Conservation (phyloP, 176 grass and related monocot genomes). For the Juncus inflexus region DNA sequence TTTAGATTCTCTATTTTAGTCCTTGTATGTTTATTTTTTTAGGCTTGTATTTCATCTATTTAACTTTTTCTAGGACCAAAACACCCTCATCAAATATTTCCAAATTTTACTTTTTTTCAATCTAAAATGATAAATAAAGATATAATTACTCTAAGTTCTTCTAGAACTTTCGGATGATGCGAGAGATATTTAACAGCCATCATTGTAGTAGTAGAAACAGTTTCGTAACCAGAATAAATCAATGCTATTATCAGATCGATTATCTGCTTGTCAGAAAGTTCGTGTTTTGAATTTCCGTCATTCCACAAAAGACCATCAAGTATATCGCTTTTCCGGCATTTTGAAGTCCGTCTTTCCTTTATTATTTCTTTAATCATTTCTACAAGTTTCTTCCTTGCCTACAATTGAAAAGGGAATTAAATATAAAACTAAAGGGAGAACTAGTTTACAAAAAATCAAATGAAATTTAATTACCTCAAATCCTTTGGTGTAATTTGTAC, state of each 20-base stretch:
- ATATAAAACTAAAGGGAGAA: constrained; percentile 9
- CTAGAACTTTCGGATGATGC: constrained; percentile 61
- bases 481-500: constrained; percentile 64
- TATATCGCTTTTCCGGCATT: constrained; percentile 54
- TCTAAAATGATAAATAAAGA: background rate
- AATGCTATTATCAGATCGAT: constrained; percentile 87
- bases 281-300: constrained; percentile 39
- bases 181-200: constrained; percentile 95
- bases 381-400: constrained; percentile 93
- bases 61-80: no score
- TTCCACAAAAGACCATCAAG: constrained; percentile 56
- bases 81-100: background rate
- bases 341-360: constrained; percentile 32
- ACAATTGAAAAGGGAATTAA: constrained; percentile 4
- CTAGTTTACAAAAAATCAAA: constrained; percentile 11
- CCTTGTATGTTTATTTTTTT: no score
- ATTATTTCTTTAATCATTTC: constrained; percentile 70
- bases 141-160: constrained; percentile 69
- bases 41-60: no score
- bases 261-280: constrained; percentile 76
- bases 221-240: constrained; percentile 95
- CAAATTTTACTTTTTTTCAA: background rate
- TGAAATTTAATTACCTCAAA: constrained; percentile 54
- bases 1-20: no score
- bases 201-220: constrained; percentile 90